Percentiles rank a stretch among this genome's conserved stretches.
Evolutionary conservation across 495 filamentous ascomycete genomes (phyloP).

Genomic region (Hyaloscypha hepaticicola): DNA sequence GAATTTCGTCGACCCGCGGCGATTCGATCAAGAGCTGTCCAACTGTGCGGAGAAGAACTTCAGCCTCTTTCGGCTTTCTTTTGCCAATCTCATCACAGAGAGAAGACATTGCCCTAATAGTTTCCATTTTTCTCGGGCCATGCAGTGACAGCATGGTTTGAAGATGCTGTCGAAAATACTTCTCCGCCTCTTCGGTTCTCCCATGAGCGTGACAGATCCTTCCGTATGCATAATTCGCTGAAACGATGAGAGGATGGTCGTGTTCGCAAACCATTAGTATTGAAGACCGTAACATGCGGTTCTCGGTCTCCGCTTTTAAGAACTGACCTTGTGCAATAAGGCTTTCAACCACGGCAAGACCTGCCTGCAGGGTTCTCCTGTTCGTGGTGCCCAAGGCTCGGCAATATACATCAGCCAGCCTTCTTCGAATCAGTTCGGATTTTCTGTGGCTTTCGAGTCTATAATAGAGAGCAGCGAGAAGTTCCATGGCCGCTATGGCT

Average conservation of each 20-base stretch:
- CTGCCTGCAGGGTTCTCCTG: not conserved
- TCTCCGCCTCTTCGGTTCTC: not conserved
- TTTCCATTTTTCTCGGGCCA: not conserved
- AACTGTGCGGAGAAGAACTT: not conserved
- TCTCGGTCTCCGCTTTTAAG: not conserved
- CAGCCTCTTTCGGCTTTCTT: not conserved
- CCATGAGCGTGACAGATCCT: not conserved
- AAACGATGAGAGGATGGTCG: not conserved
- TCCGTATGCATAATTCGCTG: not conserved
- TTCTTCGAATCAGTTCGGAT: not conserved
- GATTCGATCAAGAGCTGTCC: not conserved
- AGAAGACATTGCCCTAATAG: not conserved
- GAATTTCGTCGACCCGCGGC: not conserved
- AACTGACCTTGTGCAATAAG: not conserved
- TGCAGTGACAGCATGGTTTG: not conserved
- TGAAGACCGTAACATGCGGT: not conserved
- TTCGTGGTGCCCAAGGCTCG: not conserved
- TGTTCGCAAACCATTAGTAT: not conserved
- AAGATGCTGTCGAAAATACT: not conserved
- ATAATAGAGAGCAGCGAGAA: not conserved
- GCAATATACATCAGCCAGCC: not conserved
- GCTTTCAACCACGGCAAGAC: not conserved
- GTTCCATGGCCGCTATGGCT: not conserved
- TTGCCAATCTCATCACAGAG: not conserved
- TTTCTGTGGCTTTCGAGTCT: not conserved